A percentile compares a stretch with the other conserved stretches of the same genome.
Evolutionary conservation across 2,329 filamentous ascomycete species (phyloP).

Genomic region (Monilinia laxa): DNA sequence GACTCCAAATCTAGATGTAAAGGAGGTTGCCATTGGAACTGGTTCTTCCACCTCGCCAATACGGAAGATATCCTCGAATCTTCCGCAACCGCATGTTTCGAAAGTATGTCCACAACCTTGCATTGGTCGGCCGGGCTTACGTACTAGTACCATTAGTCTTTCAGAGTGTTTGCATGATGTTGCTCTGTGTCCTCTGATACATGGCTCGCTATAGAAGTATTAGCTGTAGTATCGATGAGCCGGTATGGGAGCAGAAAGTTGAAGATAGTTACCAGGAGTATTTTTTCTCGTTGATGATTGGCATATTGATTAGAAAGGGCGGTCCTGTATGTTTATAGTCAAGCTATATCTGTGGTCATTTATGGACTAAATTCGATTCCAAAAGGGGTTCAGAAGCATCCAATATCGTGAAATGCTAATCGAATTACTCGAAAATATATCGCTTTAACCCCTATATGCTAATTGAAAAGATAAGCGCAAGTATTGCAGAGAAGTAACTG

Average conservation of each 20-base stretch:
- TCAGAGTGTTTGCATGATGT: conserved; percentile 36
- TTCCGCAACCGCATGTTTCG: conserved; percentile 33
- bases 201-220: conserved; percentile 31
- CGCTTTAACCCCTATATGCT: too few species aligned
- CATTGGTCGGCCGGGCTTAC: conserved; percentile 37
- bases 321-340: not conserved
- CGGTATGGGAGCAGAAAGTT: not conserved
- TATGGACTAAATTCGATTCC: too few species aligned
- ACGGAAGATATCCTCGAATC: conserved; percentile 27
- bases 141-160: conserved; percentile 35
- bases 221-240: too few species aligned
- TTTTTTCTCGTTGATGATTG: conserved; percentile 37
- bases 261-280: conserved; percentile 35
- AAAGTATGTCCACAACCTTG: conserved; percentile 36
- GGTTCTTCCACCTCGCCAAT: not conserved
- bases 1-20: not conserved
- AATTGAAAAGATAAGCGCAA: too few species aligned
- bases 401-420: too few species aligned
- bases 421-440: too few species aligned
- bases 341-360: too few species aligned
- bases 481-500: too few species aligned
- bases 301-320: conserved; percentile 28
- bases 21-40: not conserved
- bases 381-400: too few species aligned
- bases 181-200: conserved; percentile 38